phyloP scores from a whole-genome alignment of 345 rosid species.

The Mangifera indica region DNA sequence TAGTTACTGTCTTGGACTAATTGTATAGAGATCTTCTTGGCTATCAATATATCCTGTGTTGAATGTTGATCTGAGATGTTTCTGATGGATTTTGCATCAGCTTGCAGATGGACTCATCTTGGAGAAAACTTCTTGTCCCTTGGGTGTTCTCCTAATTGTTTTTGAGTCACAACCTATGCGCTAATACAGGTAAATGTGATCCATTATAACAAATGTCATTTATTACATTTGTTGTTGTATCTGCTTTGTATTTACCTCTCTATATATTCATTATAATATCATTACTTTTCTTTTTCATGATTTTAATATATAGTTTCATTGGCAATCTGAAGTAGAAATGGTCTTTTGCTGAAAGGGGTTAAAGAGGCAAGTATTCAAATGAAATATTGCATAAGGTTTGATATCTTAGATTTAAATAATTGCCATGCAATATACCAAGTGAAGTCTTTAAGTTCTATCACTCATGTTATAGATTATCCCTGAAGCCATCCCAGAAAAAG shows the following conservation, averaged over 20 bases:
- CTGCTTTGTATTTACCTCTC: too few species aligned
- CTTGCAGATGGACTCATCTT: constrained; percentile 88
- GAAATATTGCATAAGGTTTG: constrained; percentile 90
- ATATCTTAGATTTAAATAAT: background rate
- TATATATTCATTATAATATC: too few species aligned
- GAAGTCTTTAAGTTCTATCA: constrained; percentile 15
- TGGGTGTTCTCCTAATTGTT: constrained; percentile 94
- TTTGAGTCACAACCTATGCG: constrained; percentile 97
- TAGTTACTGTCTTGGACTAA: background rate
- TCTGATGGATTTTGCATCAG: constrained; percentile 42
- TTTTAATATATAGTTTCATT: constrained; percentile 82
- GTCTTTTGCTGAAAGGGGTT: constrained; percentile 92
- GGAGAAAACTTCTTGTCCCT: constrained; percentile 94
- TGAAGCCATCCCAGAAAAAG: constrained; percentile 76
- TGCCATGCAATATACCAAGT: background rate
- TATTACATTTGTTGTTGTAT: background rate
- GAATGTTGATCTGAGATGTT: constrained; percentile 15
- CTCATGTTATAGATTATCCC: constrained; percentile 64
- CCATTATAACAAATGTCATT: background rate
- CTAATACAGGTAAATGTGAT: constrained; percentile 72
- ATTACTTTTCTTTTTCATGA: constrained; percentile 13
- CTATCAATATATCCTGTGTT: background rate
- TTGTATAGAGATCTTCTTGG: background rate
- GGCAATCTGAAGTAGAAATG: constrained; percentile 96
- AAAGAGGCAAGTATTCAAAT: constrained; percentile 94